These are phyloP conservation scores for Tephrocybe sp. DNA, from an alignment of 768 basidiomycete genomes.

Conservation along the genomic window DNA sequence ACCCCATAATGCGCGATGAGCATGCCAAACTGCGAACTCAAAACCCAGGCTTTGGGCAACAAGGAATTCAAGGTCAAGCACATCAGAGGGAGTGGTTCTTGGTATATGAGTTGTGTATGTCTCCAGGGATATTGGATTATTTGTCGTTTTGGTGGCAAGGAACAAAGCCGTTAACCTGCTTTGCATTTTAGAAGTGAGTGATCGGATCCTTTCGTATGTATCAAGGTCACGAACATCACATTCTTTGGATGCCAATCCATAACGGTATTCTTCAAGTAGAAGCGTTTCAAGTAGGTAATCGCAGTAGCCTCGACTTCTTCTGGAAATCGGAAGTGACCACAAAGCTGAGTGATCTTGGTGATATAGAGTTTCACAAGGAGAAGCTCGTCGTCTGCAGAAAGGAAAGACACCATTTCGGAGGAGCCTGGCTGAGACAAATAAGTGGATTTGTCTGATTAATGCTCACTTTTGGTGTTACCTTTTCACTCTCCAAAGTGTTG, in stretches of 20 bases:
- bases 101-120: constrained; percentile 82
- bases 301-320: constrained; percentile 95
- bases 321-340: constrained; percentile 82
- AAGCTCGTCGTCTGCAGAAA: constrained; percentile 81
- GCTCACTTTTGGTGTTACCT: constrained; percentile 43
- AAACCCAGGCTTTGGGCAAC: constrained; percentile 93
- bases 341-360: constrained; percentile 82
- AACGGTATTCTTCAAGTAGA: constrained; percentile 96
- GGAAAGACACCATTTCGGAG: constrained; percentile 69
- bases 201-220: background rate
- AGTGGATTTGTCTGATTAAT: constrained; percentile 17
- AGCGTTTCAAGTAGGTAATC: constrained; percentile 89
- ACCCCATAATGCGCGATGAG: constrained; percentile 86
- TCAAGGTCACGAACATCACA: constrained; percentile 72
- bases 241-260: constrained; percentile 99
- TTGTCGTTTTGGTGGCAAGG: constrained; percentile 97
- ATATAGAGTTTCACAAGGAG: constrained; percentile 88
- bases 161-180: constrained; percentile 92
- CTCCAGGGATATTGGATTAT: constrained; percentile 87
- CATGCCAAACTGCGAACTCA: constrained; percentile 93
- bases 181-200: constrained; percentile 6
- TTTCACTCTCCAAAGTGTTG: constrained; percentile 73
- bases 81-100: constrained; percentile 76
- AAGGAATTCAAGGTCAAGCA: constrained; percentile 93
- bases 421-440: constrained; percentile 61